Evolutionary conservation across 2,329 filamentous ascomycete genomes (phyloP).

Genomic region (Gaeumannomyces sp.): DNA sequence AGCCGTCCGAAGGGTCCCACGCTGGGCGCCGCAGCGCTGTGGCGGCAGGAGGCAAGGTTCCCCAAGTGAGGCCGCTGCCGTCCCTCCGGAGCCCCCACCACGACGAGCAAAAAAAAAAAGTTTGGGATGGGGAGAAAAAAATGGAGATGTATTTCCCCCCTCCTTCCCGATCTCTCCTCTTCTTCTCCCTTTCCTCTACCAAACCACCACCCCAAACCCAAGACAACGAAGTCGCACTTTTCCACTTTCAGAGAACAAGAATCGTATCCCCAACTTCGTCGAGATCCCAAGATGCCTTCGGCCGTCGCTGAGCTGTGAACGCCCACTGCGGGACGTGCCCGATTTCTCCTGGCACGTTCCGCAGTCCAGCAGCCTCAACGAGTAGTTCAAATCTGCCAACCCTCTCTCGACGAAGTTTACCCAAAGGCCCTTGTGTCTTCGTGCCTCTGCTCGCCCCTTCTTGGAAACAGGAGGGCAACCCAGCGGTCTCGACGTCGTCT

Average conservation of each 20-base stretch:
- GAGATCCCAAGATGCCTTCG: conserved; percentile 63
- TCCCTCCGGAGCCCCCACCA: neutral
- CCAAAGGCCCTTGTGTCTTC: conserved; percentile 47
- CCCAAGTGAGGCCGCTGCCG: neutral
- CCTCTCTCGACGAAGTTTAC: conserved; percentile 59
- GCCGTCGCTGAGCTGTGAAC: conserved; percentile 89
- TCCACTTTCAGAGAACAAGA: conserved; percentile 28
- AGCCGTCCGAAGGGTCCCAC: neutral
- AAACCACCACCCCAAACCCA: conserved; percentile 28
- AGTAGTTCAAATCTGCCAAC: conserved; percentile 58
- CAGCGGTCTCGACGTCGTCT: conserved; percentile 10
- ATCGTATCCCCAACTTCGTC: conserved; percentile 56
- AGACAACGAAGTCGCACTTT: conserved; percentile 64
- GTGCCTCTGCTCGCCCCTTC: conserved; percentile 17
- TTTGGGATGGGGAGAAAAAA: conserved; percentile 16
- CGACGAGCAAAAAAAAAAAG: conserved; percentile 9
- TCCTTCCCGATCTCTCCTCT: conserved; percentile 24
- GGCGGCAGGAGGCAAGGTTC: neutral
- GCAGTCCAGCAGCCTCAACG: conserved; percentile 83
- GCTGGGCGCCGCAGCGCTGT: neutral
- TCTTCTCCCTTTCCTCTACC: conserved; percentile 28
- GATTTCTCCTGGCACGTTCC: conserved; percentile 49
- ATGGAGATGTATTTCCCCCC: conserved; percentile 21
- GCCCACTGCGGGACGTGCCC: conserved; percentile 67
- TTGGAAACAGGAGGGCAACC: conserved; percentile 7